Conservation (phyloP, 805 yeast species). For the Starmerella floricola region DNA sequence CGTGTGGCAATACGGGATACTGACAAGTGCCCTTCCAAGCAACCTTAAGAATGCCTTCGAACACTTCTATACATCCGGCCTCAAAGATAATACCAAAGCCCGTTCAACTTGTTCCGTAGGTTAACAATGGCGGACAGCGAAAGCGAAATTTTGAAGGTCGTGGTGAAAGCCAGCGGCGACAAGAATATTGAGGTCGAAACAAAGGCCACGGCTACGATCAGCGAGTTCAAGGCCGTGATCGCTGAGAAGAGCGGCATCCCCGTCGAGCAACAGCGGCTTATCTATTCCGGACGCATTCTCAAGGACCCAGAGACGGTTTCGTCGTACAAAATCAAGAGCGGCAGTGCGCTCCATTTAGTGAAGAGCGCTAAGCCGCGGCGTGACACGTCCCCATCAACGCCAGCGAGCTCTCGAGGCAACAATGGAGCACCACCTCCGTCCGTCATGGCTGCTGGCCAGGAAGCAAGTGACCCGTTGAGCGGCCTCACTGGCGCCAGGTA, state of each 20-base stretch:
- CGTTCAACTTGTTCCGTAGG: not conserved
- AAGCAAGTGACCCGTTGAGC: slow-evolving; percentile 79
- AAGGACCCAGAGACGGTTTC: slow-evolving; percentile 69
- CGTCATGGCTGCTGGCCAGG: slow-evolving; percentile 67
- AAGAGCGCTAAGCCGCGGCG: slow-evolving; percentile 38
- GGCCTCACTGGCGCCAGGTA: slow-evolving; percentile 91
- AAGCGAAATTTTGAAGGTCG: slow-evolving; percentile 11
- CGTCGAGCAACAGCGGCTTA: slow-evolving; percentile 70
- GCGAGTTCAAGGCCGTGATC: slow-evolving; percentile 55
- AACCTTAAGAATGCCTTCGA: too few relatives aligned
- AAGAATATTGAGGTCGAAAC: slow-evolving; percentile 59
- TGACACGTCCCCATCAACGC: slow-evolving; percentile 20
- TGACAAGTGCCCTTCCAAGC: too few relatives aligned
- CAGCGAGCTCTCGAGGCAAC: slow-evolving; percentile 21
- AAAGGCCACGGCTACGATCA: slow-evolving; percentile 43
- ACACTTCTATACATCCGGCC: too few relatives aligned
- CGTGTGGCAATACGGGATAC: not conserved
- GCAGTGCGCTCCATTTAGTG: slow-evolving; percentile 81
- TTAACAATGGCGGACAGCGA: slow-evolving; percentile 7
- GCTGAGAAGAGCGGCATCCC: slow-evolving; percentile 54
- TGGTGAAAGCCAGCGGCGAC: slow-evolving; percentile 45
- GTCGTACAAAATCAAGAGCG: slow-evolving; percentile 68
- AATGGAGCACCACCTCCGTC: slow-evolving; percentile 50
- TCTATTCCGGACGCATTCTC: slow-evolving; percentile 86
- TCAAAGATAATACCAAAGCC: not conserved